Conservation (phyloP, 176 grass and related monocot species). For the Oryza rufipogon region DNA sequence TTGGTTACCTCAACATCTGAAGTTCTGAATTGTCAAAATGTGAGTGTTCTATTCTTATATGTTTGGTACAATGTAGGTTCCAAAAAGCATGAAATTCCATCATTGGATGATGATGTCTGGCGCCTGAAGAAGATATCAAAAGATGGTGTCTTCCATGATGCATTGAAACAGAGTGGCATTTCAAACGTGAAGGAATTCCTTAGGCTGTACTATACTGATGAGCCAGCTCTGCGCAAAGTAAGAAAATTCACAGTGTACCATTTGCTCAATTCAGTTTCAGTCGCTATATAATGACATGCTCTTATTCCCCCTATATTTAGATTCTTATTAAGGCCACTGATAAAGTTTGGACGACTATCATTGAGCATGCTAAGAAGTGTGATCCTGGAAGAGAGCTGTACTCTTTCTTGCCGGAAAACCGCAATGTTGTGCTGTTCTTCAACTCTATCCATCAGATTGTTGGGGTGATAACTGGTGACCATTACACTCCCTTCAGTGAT, state of each 20-base stretch:
- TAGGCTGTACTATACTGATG: conserved; percentile 38
- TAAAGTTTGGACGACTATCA: conserved; percentile 32
- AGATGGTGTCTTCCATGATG: conserved; percentile 38
- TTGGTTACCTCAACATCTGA: not conserved
- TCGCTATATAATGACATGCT: not conserved
- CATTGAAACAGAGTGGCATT: conserved; percentile 30
- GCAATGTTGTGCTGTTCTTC: conserved; percentile 29
- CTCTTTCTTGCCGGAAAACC: conserved; percentile 23
- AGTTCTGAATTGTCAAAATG: not conserved
- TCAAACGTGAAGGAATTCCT: conserved; percentile 49
- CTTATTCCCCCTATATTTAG: conserved; percentile 12
- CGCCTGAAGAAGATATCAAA: conserved; percentile 46
- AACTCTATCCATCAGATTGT: conserved; percentile 32
- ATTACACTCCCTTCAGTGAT: conserved; percentile 32
- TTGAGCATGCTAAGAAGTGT: conserved; percentile 54
- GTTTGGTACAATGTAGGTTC: conserved; percentile 32
- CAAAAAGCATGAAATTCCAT: conserved; percentile 47
- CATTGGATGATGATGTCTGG: conserved; percentile 52
- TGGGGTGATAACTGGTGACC: conserved; percentile 17
- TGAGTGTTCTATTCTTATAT: not conserved
- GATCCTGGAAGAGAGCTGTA: conserved; percentile 37
- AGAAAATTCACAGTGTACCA: not conserved
- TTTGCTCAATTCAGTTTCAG: not conserved
- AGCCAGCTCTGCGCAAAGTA: conserved; percentile 43
- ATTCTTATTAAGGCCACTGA: conserved; percentile 27